These are phyloP conservation scores for Boletales sp. DNA, from an alignment of 768 basidiomycete species.

Conservation along the genomic window DNA sequence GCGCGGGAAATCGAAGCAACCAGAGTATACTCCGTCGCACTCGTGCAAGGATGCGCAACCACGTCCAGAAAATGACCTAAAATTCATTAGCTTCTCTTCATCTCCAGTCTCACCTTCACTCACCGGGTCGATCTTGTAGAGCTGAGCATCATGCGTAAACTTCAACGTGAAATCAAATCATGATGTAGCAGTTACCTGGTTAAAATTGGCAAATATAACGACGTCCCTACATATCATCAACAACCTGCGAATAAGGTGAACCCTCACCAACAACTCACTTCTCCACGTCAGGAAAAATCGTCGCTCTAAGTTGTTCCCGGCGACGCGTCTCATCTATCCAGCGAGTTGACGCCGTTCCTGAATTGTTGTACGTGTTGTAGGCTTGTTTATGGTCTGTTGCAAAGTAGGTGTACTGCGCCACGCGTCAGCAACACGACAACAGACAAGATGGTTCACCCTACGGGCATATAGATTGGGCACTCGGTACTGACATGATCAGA, in stretches of 20 bases:
- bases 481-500: slow-evolving; percentile 33
- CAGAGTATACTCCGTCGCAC: slow-evolving; percentile 49
- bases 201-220: slow-evolving; percentile 52
- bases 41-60: slow-evolving; percentile 43
- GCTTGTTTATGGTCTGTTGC: slow-evolving; percentile 50
- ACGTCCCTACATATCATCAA: slow-evolving; percentile 29
- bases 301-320: slow-evolving; percentile 34
- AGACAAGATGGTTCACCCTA: slow-evolving; percentile 16
- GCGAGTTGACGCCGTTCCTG: slow-evolving; percentile 15
- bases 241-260: background rate
- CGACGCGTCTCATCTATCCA: slow-evolving; percentile 41
- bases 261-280: slow-evolving; percentile 26
- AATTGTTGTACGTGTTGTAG: slow-evolving; percentile 21
- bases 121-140: slow-evolving; percentile 47
- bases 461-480: slow-evolving; percentile 46
- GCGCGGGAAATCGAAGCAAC: slow-evolving; percentile 48
- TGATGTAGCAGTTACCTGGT: slow-evolving; percentile 36
- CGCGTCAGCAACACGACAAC: background rate
- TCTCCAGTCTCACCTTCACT: slow-evolving; percentile 2
- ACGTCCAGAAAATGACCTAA: slow-evolving; percentile 43
- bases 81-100: background rate
- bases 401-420: slow-evolving; percentile 42
- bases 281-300: slow-evolving; percentile 43
- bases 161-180: background rate
- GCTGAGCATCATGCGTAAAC: slow-evolving; percentile 22